Percentiles rank a stretch among this genome's conserved stretches.
phyloP scores from a whole-genome alignment of 495 filamentous ascomycete genomes.

The Cenococcum geophilum region DNA sequence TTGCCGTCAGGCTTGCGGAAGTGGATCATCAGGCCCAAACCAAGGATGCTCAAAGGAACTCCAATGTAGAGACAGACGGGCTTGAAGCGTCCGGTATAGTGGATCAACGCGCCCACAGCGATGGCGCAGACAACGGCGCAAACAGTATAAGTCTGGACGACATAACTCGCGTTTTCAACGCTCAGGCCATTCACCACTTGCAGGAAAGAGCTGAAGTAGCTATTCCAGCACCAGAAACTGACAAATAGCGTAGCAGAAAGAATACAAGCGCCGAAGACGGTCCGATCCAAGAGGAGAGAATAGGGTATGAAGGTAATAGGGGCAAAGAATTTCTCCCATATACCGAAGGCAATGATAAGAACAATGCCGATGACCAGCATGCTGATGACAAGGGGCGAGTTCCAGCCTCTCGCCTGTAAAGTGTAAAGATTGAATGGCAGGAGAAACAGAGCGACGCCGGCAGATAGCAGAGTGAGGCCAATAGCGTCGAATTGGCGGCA shows the following conservation, averaged over 20 bases:
- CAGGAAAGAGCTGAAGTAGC: constrained; percentile 60
- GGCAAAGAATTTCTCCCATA: constrained; percentile 55
- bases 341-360: constrained; percentile 51
- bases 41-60: constrained; percentile 56
- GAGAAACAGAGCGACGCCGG: constrained; percentile 56
- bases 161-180: too few species aligned
- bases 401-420: constrained; percentile 45
- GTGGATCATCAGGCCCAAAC: constrained; percentile 59
- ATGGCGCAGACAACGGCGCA: constrained; percentile 53
- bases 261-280: constrained; percentile 57
- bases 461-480: constrained; percentile 53
- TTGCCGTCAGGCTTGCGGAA: constrained; percentile 54
- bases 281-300: constrained; percentile 59
- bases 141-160: constrained; percentile 62
- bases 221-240: constrained; percentile 48
- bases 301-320: constrained; percentile 55
- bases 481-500: constrained; percentile 57
- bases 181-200: constrained; percentile 62
- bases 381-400: constrained; percentile 49
- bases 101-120: constrained; percentile 38
- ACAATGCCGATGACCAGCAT: constrained; percentile 53
- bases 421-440: constrained; percentile 54
- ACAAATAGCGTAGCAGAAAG: constrained; percentile 52
- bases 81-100: constrained; percentile 54
- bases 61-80: constrained; percentile 53